phyloP scores from a whole-genome alignment of 768 basidiomycete genomes.

The Lactarius sp. region DNA sequence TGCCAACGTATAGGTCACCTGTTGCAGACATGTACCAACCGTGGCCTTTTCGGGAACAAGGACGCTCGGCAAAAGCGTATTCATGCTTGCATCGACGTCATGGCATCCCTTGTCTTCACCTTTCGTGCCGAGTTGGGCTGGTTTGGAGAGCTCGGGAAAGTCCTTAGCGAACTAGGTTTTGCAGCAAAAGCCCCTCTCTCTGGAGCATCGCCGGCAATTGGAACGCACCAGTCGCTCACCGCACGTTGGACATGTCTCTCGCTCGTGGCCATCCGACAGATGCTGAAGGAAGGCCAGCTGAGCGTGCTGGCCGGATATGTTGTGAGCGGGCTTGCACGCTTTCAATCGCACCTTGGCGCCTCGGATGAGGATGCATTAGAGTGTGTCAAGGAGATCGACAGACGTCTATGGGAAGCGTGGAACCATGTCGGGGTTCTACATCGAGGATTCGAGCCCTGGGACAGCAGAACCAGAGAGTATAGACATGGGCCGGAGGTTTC shows the following conservation, averaged over 20 bases:
- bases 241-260: conserved; percentile 9
- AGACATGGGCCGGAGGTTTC: background rate
- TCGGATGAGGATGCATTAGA: background rate
- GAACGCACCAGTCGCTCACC: background rate
- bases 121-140: background rate
- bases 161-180: background rate
- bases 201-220: background rate
- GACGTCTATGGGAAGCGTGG: background rate
- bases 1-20: background rate
- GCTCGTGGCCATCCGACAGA: background rate
- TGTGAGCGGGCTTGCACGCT: background rate
- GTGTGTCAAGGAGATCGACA: background rate
- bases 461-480: background rate
- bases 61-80: conserved; percentile 3
- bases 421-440: background rate
- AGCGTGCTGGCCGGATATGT: background rate
- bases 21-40: conserved; percentile 1
- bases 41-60: background rate
- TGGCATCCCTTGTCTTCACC: conserved; percentile 1
- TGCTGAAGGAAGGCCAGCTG: background rate
- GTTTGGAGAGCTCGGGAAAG: background rate
- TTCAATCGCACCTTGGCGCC: background rate
- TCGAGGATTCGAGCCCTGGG: background rate
- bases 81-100: background rate
- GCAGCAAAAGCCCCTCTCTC: background rate